Conservation (phyloP, 1,284 basidiomycete genomes). For the Ustilago loliicola region DNA sequence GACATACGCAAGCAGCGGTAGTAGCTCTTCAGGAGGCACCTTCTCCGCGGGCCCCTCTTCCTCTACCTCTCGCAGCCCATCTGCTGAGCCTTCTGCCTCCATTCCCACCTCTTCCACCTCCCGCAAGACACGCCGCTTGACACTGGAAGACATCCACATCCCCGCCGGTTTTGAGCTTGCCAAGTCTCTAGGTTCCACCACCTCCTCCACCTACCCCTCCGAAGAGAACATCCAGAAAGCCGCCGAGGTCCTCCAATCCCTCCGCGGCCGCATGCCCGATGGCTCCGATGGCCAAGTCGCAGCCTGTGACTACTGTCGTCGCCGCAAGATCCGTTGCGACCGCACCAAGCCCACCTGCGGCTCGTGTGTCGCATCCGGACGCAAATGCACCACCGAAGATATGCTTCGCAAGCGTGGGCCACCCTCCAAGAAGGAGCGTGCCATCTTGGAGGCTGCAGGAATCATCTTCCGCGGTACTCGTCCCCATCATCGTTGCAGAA, state of each 20-base stretch:
- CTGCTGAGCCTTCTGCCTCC: conserved; percentile 29
- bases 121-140: conserved; percentile 32
- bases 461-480: conserved; percentile 54
- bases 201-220: conserved; percentile 41
- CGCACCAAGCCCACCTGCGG: conserved; percentile 56
- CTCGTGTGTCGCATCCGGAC: conserved; percentile 35
- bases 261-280: conserved; percentile 50
- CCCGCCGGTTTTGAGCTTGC: conserved; percentile 53
- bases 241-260: conserved; percentile 42
- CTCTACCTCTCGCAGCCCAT: conserved; percentile 35
- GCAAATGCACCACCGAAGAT: conserved; percentile 56
- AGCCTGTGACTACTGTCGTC: conserved; percentile 50
- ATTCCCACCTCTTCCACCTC: conserved; percentile 27
- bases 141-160: conserved; percentile 50
- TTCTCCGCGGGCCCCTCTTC: conserved; percentile 25
- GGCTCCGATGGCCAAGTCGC: conserved; percentile 54
- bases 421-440: conserved; percentile 51
- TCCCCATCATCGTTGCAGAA: conserved; percentile 47
- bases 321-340: conserved; percentile 55
- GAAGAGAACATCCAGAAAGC: conserved; percentile 52
- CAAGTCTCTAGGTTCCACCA: conserved; percentile 34
- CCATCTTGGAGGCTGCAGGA: conserved; percentile 49
- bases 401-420: conserved; percentile 57
- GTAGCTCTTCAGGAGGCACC: conserved; percentile 29
- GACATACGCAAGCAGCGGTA: conserved; percentile 39